A percentile compares a stretch with the other conserved stretches of the same genome.
These are phyloP conservation scores for Rhodotorula diobovata DNA, from an alignment of 768 basidiomycete species.

Conservation along the genomic window DNA sequence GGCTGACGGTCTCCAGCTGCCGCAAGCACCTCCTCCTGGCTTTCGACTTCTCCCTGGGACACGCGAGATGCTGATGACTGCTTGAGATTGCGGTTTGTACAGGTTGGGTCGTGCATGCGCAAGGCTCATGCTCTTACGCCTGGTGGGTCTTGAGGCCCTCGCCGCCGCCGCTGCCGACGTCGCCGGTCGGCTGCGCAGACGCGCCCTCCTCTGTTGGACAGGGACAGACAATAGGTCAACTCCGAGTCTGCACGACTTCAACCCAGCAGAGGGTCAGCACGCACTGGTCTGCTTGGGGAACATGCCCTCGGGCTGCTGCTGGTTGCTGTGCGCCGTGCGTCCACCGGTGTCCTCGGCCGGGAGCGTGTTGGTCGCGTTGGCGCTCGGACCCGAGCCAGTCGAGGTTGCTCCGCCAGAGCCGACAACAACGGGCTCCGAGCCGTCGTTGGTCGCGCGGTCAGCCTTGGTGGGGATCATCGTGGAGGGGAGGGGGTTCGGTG, in stretches of 20 bases:
- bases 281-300: background rate
- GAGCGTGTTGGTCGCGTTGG: background rate
- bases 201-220: background rate
- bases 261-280: background rate
- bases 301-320: background rate
- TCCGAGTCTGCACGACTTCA: no score
- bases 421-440: conserved; percentile 1
- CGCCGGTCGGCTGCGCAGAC: background rate
- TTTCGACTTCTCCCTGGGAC: no score
- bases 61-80: no score
- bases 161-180: background rate
- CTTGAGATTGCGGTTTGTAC: no score
- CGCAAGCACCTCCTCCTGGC: no score
- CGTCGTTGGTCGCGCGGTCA: conserved; percentile 11
- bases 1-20: no score
- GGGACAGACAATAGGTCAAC: background rate
- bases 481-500: background rate
- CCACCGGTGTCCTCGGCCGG: conserved; percentile 6
- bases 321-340: conserved; percentile 4
- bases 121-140: no score
- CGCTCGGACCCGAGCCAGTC: background rate
- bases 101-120: background rate
- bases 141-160: no score
- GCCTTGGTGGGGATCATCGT: conserved; percentile 6
- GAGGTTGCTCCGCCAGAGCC: background rate